Base-by-base conservation (phyloP, 192 early-diverging fungal genomes). In the Glomus cerebriforme region DNA sequence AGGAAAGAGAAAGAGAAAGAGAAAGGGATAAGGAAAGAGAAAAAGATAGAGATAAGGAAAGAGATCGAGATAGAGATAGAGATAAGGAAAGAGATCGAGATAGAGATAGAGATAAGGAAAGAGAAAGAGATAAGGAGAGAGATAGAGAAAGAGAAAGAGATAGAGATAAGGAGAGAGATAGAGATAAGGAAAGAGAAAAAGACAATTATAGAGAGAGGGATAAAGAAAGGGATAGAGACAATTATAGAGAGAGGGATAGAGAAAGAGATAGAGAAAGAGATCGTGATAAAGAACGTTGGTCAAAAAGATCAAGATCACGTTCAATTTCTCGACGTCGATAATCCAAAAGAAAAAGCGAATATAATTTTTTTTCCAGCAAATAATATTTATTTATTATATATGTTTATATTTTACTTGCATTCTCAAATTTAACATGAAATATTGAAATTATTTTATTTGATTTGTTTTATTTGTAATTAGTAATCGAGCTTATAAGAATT, bases 221-320 rank as follows among this genome's bases (percentile, higher is more conserved):
- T 39, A 17, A 35, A 24, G 37, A 70, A 35, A 17, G 37, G 7
- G 68, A 70, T 1, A 12, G 37, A 22, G 32, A 26, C 8, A 35
- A 45, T 5, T 10, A 39, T 8, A 8, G 39, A 24, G 68, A 73
- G 34, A 35, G 34, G 5, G 34, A 35, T 73, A 73, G 29, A 31
- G 71, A 59, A 17, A 47, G 8, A 4, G 47, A 58, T 19, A 24
- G 15, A 32, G 27, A 73, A 17, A 49, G 47, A 73, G 71, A 58
- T 4, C 32, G 49, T 8, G 72, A 73, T 7, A 54, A 59, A 13
- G 72, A 73, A 58, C 72, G 72, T 59, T 37, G 69, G 13, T 71
- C 69, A 71, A 71, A n/a, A 45, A 71, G 69, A 35, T 71, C 69
- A 71, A 59, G 69, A 39, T 79, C 45, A 45, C 27, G 10, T 24